Evolutionary conservation across 345 rosid species (phyloP), one percentile per base, ranked within the genome.

Genomic region (Anastatica hierochuntica): DNA sequence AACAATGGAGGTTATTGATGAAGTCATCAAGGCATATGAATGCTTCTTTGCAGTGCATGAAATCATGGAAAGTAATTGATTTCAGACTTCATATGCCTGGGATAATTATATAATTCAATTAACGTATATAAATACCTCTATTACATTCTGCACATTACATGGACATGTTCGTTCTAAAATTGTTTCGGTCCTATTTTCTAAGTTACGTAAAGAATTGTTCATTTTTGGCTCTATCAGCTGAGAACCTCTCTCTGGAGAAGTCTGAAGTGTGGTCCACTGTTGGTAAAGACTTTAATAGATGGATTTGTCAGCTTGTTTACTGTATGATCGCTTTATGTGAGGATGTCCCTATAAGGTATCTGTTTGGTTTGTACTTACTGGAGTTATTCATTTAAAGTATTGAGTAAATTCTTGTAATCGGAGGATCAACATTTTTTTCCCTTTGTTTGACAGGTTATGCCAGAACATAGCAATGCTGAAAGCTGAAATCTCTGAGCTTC

Each of bases 301-400:
- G 98, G 98, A 84, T 87, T 49, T 90, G 98, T 63, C 87, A 77
- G 44, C 95, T 90, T 59, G 95, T 78, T 57, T 79, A 77, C 77
- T 77, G 82, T 18, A 62, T 87, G 61, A 67, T 87, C 54, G 78
- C 85, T 62, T 74, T 72, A 69, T 76, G 95, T 77, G 69, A 64
- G 59, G 95, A 90, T 72, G 74, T 75, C 58, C 81, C 86, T 46
- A 58, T 90, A 60, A 82, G 96, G 98, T 84, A 50, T 27, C 29
- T 56, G 20, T 54, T 71, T 47, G 34, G 43, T 39, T 58, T 45
- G 60, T 41, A 16, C 20, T 36, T 45, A 30, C 62, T 36, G 18
- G 47, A 44, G 19, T 46, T 42, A 43, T 24, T 15, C n/a, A 30
- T n/a, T n/a, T n/a, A n/a, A n/a, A n/a, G n/a, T n/a, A n/a, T n/a